phyloP scores from a whole-genome alignment of 345 rosid genomes.

The Dipteronia dyeriana region DNA sequence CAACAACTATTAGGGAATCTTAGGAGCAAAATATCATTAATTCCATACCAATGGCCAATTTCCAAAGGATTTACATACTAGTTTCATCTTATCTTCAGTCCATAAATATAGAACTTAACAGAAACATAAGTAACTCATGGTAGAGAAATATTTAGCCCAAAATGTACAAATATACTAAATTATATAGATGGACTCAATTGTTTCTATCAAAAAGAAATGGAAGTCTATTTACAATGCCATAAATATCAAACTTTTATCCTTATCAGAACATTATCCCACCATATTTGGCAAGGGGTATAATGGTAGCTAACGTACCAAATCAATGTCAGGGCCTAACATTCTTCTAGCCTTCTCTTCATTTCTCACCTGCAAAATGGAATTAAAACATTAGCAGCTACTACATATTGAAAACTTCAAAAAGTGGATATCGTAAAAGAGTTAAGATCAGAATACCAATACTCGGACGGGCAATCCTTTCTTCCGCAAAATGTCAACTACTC shows the following conservation, averaged over 20 bases:
- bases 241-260: slow-evolving; percentile 2
- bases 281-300: neutral
- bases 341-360: slow-evolving; percentile 87
- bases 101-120: neutral
- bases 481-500: slow-evolving; percentile 68
- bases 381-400: neutral
- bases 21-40: neutral
- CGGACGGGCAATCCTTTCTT: slow-evolving; percentile 71
- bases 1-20: neutral
- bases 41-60: neutral
- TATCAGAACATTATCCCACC: neutral
- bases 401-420: neutral
- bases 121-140: neutral
- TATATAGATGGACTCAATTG: neutral
- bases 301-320: slow-evolving; percentile 57
- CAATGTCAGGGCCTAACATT: slow-evolving; percentile 75
- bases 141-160: neutral
- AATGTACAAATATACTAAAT: neutral
- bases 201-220: neutral
- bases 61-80: neutral
- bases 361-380: slow-evolving; percentile 57
- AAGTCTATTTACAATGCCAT: neutral
- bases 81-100: neutral
- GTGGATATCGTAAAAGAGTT: neutral
- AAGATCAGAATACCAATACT: slow-evolving; percentile 55